Percentiles rank a stretch among this genome's conserved stretches.
Conservation (phyloP, 257 asterid genomes). For the Voacanga thouarsii region DNA sequence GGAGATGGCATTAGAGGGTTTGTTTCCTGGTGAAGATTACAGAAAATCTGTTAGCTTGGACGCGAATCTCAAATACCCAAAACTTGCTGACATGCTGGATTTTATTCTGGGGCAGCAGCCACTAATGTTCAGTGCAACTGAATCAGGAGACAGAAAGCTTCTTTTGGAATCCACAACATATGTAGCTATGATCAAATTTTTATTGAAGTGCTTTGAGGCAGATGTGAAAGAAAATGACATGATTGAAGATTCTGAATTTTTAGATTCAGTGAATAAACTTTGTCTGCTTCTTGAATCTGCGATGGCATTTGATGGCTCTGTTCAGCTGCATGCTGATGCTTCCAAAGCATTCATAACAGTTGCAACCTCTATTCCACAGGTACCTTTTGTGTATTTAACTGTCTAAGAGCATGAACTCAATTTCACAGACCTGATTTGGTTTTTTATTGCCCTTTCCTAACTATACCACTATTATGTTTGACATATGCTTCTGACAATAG, state of each 20-base stretch:
- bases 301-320: conserved; percentile 83
- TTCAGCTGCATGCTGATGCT: conserved; percentile 87
- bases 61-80: conserved; percentile 56
- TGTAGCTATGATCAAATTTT: conserved; percentile 80
- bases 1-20: conserved; percentile 96
- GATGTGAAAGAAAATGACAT: conserved; percentile 48
- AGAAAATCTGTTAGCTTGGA: conserved; percentile 42
- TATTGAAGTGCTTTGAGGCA: conserved; percentile 87
- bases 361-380: conserved; percentile 81
- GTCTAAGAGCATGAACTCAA: not conserved
- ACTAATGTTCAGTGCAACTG: conserved; percentile 42
- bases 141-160: conserved; percentile 50
- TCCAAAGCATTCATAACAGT: conserved; percentile 81
- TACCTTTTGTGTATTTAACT: conserved; percentile 22
- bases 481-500: conserved; percentile 41
- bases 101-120: conserved; percentile 80
- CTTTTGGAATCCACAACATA: conserved; percentile 70
- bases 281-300: conserved; percentile 80
- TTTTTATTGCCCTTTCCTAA: not conserved
- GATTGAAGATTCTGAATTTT: conserved; percentile 43
- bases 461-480: conserved; percentile 12
- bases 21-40: conserved; percentile 80
- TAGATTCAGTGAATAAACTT: conserved; percentile 52
- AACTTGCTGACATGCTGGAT: conserved; percentile 72
- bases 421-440: not conserved